These are phyloP conservation scores for Primulina eburnea DNA, from an alignment of 257 asterid genomes.

Conservation along the genomic window DNA sequence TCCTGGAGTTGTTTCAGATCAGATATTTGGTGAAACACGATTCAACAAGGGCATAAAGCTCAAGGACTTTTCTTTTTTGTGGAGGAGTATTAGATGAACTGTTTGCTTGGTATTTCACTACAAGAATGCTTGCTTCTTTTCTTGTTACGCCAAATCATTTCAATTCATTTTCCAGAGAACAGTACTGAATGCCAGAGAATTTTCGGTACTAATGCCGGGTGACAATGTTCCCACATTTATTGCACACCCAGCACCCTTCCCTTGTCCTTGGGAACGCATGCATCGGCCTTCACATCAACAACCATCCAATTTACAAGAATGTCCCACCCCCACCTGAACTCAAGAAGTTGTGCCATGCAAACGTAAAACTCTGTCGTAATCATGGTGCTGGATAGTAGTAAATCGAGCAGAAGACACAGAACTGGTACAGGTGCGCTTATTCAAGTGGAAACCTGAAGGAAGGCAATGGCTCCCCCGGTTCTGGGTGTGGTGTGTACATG, in stretches of 20 bases:
- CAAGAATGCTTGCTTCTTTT: neutral
- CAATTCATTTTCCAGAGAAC: slow-evolving; percentile 40
- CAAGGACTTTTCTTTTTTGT: no score
- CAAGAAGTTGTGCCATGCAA: neutral
- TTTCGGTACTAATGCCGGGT: slow-evolving; percentile 88
- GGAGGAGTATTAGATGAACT: no score
- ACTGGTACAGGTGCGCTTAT: neutral
- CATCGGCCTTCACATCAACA: no score
- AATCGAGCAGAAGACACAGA: neutral
- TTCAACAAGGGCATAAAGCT: neutral
- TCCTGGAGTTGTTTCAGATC: neutral
- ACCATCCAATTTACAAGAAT: no score
- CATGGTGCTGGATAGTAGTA: neutral
- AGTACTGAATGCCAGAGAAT: slow-evolving; percentile 52
- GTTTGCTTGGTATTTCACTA: no score
- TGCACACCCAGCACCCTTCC: slow-evolving; percentile 79
- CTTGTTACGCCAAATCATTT: neutral
- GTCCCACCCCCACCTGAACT: no score
- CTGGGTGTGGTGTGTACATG: neutral
- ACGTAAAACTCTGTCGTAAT: no score
- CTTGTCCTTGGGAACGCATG: slow-evolving; percentile 28
- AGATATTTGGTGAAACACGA: neutral
- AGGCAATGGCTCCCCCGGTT: neutral
- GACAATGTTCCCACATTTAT: slow-evolving; percentile 69
- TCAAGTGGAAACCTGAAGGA: neutral